A percentile compares a stretch with the other conserved stretches of the same genome.
These are phyloP conservation scores for Auxenochlorella pyrenoidosa DNA, from an alignment of 139 green algal species.

Conservation along the genomic window DNA sequence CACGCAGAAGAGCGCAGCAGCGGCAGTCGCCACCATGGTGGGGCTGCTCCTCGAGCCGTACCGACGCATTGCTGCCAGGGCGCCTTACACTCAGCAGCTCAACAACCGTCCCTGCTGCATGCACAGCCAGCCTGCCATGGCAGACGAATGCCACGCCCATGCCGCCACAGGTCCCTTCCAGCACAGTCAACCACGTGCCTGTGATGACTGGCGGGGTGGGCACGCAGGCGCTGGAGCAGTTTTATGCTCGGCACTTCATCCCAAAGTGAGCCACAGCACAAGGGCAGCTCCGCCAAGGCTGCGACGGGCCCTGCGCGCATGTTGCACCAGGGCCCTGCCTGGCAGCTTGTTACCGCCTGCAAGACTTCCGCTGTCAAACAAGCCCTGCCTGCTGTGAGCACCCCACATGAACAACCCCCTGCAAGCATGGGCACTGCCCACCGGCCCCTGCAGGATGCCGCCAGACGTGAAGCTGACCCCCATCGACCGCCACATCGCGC, in stretches of 20 bases:
- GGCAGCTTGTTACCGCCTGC: not conserved
- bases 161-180: too few species aligned
- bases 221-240: not conserved
- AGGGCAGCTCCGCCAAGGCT: not conserved
- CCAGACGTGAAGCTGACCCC: constrained; percentile 6
- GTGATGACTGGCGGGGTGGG: constrained; percentile 30
- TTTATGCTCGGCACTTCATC: constrained; percentile 33
- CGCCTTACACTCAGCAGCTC: too few species aligned
- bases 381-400: too few species aligned
- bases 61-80: too few species aligned
- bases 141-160: too few species aligned
- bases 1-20: not conserved
- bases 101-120: not conserved
- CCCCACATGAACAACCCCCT: not conserved
- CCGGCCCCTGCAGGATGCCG: constrained; percentile 7
- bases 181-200: constrained; percentile 36
- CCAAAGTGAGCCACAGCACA: not conserved
- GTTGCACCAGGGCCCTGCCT: not conserved
- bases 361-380: not conserved
- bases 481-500: not conserved
- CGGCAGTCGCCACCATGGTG: constrained; percentile 32
- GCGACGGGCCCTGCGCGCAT: not conserved
- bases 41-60: too few species aligned
- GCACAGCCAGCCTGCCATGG: not conserved
- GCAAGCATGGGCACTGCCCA: too few species aligned